Percentiles rank a stretch among this genome's conserved stretches.
phyloP scores from a whole-genome alignment of 2,329 filamentous ascomycete genomes.

The Neocatenulostroma microsporum region DNA sequence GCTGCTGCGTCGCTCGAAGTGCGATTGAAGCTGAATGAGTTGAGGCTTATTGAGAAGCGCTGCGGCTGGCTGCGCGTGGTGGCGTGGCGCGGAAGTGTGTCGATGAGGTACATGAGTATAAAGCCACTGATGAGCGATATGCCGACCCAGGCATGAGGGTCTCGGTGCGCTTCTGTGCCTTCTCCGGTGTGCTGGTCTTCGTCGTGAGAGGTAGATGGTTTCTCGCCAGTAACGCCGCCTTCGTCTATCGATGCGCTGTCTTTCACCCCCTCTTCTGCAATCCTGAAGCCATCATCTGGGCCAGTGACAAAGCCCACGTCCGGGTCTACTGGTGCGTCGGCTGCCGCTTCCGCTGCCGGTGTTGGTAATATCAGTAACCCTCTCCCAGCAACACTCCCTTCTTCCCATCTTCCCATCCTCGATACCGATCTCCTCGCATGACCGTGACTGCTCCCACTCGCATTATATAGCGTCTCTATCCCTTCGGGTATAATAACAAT shows the following conservation, averaged over 20 bases:
- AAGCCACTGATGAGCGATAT: slow-evolving; percentile 82
- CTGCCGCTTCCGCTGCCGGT: no score
- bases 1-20: slow-evolving; percentile 27
- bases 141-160: slow-evolving; percentile 73
- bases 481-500: slow-evolving; percentile 98
- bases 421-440: slow-evolving; percentile 10
- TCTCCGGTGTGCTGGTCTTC: background rate
- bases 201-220: background rate
- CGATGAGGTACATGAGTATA: slow-evolving; percentile 93
- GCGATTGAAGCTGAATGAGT: slow-evolving; percentile 55
- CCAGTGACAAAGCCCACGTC: slow-evolving; percentile 11
- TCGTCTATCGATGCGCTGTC: slow-evolving; percentile 7
- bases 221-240: slow-evolving; percentile 1
- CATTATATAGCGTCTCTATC: slow-evolving; percentile 75
- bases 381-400: no score
- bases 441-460: slow-evolving; percentile 24
- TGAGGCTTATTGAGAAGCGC: slow-evolving; percentile 79
- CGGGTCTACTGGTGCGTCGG: background rate
- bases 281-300: slow-evolving; percentile 20
- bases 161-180: slow-evolving; percentile 23
- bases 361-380: no score
- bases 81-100: slow-evolving; percentile 70
- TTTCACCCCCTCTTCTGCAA: slow-evolving; percentile 10
- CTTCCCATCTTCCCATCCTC: no score
- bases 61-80: slow-evolving; percentile 52